Evolutionary conservation across 1,284 basidiomycete genomes (phyloP), one percentile per base, ranked within the genome.

Genomic region (Pascua guehoae): DNA sequence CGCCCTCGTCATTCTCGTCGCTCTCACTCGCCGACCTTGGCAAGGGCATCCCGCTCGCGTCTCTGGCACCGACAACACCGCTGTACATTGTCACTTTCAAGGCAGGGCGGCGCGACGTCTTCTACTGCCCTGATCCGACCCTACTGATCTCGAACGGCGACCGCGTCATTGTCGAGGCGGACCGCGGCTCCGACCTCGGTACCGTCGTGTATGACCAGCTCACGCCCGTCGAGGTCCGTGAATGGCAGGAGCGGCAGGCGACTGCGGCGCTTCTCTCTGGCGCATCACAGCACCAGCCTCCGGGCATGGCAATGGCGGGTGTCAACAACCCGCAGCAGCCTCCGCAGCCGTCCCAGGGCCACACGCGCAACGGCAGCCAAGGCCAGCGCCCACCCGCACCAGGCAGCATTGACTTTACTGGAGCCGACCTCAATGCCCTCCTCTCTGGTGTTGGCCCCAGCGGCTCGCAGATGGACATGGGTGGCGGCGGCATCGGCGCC

Each of bases 21-120:
- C 58, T 68, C 51, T 76, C 65, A 32, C 79, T 64, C 71, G 86
- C 77, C 32, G 90, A 94, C 18, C 85, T 96, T 12, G 94, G 94
- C 48, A 89, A 88, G 69, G 94, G 94, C 16, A 84, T 97, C 0
- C 91, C 93, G 0, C 81, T 98, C 15, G 85, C 88, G 67, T 79
- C 86, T 37, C 85, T 98, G 37, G 87, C 91, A 0, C 78, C 86
- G 15, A 85, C 86, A 24, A 91, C 88, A 79, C 89, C 89, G n/a
- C 82, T 98, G 7, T 98, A 86, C 81, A 94, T 98, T 68, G 89
- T 98, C 67, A 90, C 96, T 71, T 98, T 98, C 82, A 98, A 98
- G 79, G 92, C 92, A 0, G 91, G 91, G 0, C 85, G 95, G 36
- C 94, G 92, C 60, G 95, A 98, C 75, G 79, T 98, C 39, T 96